Percentiles rank a stretch among this genome's conserved stretches.
phyloP scores from a whole-genome alignment of 495 filamentous ascomycete genomes.

The Cetradonia linearis region DNA sequence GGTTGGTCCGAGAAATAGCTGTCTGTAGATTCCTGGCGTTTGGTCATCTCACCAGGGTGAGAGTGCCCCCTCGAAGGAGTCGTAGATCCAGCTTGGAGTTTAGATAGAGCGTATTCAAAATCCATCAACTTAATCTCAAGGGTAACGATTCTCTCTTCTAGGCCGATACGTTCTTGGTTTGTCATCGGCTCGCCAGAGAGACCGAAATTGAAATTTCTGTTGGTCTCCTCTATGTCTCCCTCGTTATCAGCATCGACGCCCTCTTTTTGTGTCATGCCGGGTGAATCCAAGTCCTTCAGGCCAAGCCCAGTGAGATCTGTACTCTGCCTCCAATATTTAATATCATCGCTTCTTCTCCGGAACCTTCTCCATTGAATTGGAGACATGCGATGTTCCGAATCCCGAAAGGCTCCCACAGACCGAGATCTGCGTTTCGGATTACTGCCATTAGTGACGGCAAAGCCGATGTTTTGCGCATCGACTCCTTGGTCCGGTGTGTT shows the following conservation, averaged over 20 bases:
- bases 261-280: slow-evolving; percentile 15
- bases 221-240: slow-evolving; percentile 27
- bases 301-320: slow-evolving; percentile 16
- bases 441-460: slow-evolving; percentile 26
- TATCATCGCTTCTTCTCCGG: slow-evolving; percentile 30
- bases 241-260: slow-evolving; percentile 30
- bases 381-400: slow-evolving; percentile 30
- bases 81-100: slow-evolving; percentile 34
- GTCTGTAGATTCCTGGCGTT: slow-evolving; percentile 9
- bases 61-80: slow-evolving; percentile 13
- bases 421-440: slow-evolving; percentile 31
- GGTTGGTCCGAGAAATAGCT: slow-evolving; percentile 15
- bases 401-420: slow-evolving; percentile 27
- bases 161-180: slow-evolving; percentile 36
- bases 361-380: slow-evolving; percentile 32
- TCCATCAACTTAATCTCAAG: slow-evolving; percentile 48
- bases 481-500: slow-evolving; percentile 10
- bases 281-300: slow-evolving; percentile 8
- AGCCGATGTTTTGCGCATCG: slow-evolving; percentile 23
- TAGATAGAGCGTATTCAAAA: slow-evolving; percentile 44
- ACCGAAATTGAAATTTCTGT: slow-evolving; percentile 35
- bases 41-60: not conserved
- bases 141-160: slow-evolving; percentile 44
- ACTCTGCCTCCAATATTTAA: slow-evolving; percentile 28
- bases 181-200: slow-evolving; percentile 37